Base-by-base conservation (phyloP, 345 rosid species). In the Corymbia maculata region DNA sequence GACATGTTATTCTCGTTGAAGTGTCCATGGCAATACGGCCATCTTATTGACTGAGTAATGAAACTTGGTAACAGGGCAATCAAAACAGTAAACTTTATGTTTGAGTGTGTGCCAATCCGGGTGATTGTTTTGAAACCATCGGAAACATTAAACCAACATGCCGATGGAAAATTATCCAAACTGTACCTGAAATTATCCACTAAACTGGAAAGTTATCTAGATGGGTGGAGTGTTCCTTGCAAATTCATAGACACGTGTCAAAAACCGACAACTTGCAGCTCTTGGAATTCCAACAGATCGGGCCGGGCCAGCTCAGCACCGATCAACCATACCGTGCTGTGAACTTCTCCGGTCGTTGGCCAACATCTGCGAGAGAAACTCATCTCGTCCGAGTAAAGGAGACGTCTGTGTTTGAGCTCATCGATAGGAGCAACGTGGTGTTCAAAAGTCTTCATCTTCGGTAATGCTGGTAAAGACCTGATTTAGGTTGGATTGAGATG, bases 61-160 rank as follows among this genome's bases (percentile, higher is more conserved):
- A 1, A 53, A 53, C 51, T 21, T 53, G 22, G 22, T 21, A 21
- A 19, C 19, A 21, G 19, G 26, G 26, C 22, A 53, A 53, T 53
- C 59, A 8, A 10, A 8, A 53, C 4, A 21, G 26, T 53, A 53
- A 19, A 53, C 59, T 9, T 53, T 19, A 53, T 53, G 2, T 53
- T 53, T 53, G 59, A 2, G 9, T 3, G 4, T 53, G 59, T 3
- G 7, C 0, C 2, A 22, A 8, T 53, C 2, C 9, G 19, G 26
- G 24, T 17, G 26, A 53, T 53, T 53, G 0, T 17, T 53, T 3
- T 53, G 2, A 53, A 19, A 3, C 9, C 24, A 53, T 1, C 7
- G 24, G 24, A 53, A 6, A 0, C 17, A 53, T 53, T 53, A 22
- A 53, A 53, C 22, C 8, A 4, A 53, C 1, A 51, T 53, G 59